Evolutionary conservation across 176 grass and related monocot species (phyloP).

Genomic region (Pontederia crassipes): DNA sequence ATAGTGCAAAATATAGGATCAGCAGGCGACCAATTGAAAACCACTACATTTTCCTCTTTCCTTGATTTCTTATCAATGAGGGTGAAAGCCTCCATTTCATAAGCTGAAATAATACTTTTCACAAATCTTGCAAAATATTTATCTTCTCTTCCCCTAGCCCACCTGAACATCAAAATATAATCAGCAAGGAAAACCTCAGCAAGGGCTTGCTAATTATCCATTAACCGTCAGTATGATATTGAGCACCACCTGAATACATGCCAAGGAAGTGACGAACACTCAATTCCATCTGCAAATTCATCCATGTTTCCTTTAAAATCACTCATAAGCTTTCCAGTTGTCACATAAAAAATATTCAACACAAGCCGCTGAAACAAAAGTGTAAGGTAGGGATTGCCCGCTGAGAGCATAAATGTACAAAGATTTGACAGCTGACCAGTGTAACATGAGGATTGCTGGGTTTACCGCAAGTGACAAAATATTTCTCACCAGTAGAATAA

Average conservation of each 20-base stretch:
- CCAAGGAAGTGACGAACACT: conserved; percentile 78
- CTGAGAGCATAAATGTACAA: conserved; percentile 5
- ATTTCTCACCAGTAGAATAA: conserved; percentile 84
- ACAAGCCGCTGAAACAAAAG: conserved; percentile 44
- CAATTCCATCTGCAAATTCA: conserved; percentile 59
- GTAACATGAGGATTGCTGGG: conserved; percentile 85
- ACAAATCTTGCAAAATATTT: conserved; percentile 96
- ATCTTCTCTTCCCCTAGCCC: conserved; percentile 81
- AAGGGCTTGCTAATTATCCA: background rate
- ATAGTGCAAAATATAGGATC: conserved; percentile 71
- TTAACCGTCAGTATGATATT: background rate
- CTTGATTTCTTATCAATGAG: conserved; percentile 91
- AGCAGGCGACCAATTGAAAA: conserved; percentile 79
- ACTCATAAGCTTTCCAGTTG: conserved; percentile 78
- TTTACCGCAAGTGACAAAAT: conserved; percentile 76
- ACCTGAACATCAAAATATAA: conserved; percentile 25
- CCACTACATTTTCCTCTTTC: conserved; percentile 83
- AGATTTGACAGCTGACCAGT: conserved; percentile 37
- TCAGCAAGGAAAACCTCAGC: background rate
- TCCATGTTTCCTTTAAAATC: conserved; percentile 88
- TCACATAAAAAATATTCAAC: conserved; percentile 81
- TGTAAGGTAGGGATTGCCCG: conserved; percentile 12
- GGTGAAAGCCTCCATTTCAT: conserved; percentile 77
- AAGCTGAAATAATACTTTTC: conserved; percentile 80
- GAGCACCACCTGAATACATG: conserved; percentile 63